These are phyloP conservation scores for Cladosporium sp. DNA, from an alignment of 2,329 filamentous ascomycete genomes.

Conservation along the genomic window DNA sequence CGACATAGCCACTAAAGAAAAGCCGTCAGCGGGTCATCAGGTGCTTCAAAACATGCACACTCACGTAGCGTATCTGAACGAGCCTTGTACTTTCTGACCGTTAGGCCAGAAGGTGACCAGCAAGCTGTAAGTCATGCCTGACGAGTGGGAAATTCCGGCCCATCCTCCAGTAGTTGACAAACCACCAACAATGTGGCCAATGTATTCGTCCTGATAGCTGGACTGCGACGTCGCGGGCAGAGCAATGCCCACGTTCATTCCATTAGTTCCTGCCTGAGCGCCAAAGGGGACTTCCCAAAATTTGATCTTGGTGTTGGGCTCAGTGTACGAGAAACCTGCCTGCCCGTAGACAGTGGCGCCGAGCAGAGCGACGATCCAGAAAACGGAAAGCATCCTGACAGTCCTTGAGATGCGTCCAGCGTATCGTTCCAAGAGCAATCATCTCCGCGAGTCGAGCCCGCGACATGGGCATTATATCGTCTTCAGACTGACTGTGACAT, in stretches of 20 bases:
- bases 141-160: constrained; percentile 60
- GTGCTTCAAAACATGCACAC: neutral
- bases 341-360: constrained; percentile 13
- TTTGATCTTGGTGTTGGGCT: constrained; percentile 50
- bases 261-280: constrained; percentile 44
- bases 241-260: constrained; percentile 56
- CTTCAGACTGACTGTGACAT: neutral
- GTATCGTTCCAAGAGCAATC: neutral
- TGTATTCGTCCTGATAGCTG: constrained; percentile 53
- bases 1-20: constrained; percentile 51
- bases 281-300: constrained; percentile 54
- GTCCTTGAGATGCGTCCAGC: neutral
- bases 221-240: constrained; percentile 49
- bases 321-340: constrained; percentile 25
- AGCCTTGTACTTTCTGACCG: constrained; percentile 55
- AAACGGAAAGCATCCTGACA: constrained; percentile 8
- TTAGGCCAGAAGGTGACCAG: constrained; percentile 61
- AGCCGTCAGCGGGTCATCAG: neutral
- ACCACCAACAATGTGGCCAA: constrained; percentile 56
- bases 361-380: constrained; percentile 16
- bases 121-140: constrained; percentile 59
- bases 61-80: constrained; percentile 55
- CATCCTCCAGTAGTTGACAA: constrained; percentile 52
- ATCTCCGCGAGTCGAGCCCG: neutral
- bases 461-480: constrained; percentile 9